phyloP scores from a whole-genome alignment of 2,329 filamentous ascomycete species.

The Aspergillus sp. region DNA sequence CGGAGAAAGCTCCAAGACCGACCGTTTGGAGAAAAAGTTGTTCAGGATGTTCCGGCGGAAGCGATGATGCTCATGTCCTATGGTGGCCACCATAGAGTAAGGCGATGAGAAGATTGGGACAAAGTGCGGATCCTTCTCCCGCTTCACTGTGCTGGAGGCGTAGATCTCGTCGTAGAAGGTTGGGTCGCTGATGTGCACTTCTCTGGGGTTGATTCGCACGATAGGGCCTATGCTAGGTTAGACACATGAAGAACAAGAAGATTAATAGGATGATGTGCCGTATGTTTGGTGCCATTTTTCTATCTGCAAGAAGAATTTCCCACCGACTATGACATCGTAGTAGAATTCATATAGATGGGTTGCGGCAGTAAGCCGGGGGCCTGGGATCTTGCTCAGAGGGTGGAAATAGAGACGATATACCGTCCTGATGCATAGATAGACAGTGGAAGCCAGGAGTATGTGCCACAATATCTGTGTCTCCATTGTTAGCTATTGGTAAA shows the following conservation, averaged over 20 bases:
- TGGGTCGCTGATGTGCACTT: constrained; percentile 36
- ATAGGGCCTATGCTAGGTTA: constrained; percentile 26
- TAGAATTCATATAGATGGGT: constrained; percentile 29
- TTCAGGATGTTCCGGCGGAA: constrained; percentile 40
- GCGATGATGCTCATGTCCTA: constrained; percentile 42
- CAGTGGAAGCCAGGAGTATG: background rate
- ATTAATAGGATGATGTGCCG: constrained; percentile 12
- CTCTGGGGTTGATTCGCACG: constrained; percentile 35
- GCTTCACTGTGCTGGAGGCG: constrained; percentile 11
- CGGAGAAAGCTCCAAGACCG: constrained; percentile 33
- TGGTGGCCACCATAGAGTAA: constrained; percentile 27
- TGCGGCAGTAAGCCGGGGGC: constrained; percentile 29
- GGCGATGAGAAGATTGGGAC: constrained; percentile 12
- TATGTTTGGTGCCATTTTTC: constrained; percentile 25
- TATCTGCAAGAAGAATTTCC: constrained; percentile 22
- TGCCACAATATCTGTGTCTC: background rate
- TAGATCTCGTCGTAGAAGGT: constrained; percentile 34
- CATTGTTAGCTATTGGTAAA: background rate
- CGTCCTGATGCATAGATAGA: background rate
- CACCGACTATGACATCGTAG: constrained; percentile 21
- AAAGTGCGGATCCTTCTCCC: constrained; percentile 22
- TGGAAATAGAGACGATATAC: constrained; percentile 29
- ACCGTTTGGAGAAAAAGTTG: constrained; percentile 44
- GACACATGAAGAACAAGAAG: too few species aligned
- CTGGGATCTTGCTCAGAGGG: constrained; percentile 29